Evolutionary conservation across 2,329 filamentous ascomycete genomes (phyloP).

Genomic region (Fusarium subglutinans): DNA sequence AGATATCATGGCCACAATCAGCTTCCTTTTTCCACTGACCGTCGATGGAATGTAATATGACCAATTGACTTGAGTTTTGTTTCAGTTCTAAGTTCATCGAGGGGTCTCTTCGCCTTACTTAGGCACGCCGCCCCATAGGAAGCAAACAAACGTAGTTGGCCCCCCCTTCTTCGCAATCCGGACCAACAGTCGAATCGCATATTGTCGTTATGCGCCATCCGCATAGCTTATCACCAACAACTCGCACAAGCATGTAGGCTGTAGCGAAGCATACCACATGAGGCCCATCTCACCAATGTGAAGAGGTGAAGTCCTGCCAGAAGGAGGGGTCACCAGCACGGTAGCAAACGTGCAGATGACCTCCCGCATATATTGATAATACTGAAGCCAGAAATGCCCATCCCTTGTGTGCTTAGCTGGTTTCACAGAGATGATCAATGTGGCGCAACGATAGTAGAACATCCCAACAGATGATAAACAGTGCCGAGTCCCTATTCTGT

Average conservation of each 20-base stretch:
- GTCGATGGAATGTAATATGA: neutral
- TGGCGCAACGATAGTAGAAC: slow-evolving; percentile 20
- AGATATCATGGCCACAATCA: neutral
- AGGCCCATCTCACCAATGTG: slow-evolving; percentile 3
- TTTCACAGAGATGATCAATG: slow-evolving; percentile 30
- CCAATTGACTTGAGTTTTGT: neutral
- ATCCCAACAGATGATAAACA: slow-evolving; percentile 30
- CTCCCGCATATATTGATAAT: slow-evolving; percentile 13
- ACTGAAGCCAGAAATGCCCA: slow-evolving; percentile 3
- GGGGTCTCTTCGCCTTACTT: slow-evolving; percentile 3
- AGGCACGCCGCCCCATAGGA: slow-evolving; percentile 11
- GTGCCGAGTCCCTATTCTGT: slow-evolving; percentile 8
- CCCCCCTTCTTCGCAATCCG: slow-evolving; percentile 7
- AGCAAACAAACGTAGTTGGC: slow-evolving; percentile 27
- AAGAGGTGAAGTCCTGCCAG: slow-evolving; percentile 1
- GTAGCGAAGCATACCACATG: slow-evolving; percentile 15
- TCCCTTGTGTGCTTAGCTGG: slow-evolving; percentile 20
- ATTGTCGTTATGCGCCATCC: slow-evolving; percentile 24
- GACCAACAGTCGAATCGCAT: slow-evolving; percentile 36
- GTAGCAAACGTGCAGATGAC: slow-evolving; percentile 30
- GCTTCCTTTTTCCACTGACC: neutral
- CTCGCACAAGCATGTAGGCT: slow-evolving; percentile 23
- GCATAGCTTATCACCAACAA: slow-evolving; percentile 38
- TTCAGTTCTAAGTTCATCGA: slow-evolving; percentile 1
- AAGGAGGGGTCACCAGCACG: slow-evolving; percentile 19